A percentile compares a stretch with the other conserved stretches of the same genome.
Evolutionary conservation across 495 filamentous ascomycete genomes (phyloP).

Genomic region (Cercophora scortea): DNA sequence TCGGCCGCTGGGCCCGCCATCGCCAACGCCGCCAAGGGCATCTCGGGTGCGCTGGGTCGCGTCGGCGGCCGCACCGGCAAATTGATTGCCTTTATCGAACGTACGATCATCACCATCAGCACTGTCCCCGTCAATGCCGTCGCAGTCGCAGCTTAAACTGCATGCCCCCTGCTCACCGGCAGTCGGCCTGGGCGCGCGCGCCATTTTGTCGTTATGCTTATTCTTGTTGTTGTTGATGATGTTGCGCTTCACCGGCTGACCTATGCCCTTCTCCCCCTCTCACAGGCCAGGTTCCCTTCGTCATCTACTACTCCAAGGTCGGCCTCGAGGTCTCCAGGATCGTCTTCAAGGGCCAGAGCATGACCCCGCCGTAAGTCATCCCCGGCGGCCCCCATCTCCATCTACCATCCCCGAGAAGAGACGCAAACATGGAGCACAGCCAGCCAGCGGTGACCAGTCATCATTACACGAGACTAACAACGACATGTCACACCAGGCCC

Average conservation of each 20-base stretch:
- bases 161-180: not conserved
- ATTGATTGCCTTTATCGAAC: constrained; percentile 72
- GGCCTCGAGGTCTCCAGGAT: constrained; percentile 78
- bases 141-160: not conserved
- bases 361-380: constrained; percentile 81
- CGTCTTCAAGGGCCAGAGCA: constrained; percentile 81
- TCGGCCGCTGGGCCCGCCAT: constrained; percentile 73
- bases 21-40: constrained; percentile 56
- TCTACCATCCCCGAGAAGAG: not conserved
- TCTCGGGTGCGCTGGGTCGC: constrained; percentile 57
- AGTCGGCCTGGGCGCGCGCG: not conserved
- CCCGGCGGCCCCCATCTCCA: not conserved
- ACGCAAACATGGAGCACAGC: not conserved
- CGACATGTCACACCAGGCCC: constrained; percentile 46
- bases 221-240: not conserved
- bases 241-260: not conserved
- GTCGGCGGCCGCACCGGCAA: constrained; percentile 80
- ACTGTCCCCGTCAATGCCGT: not conserved
- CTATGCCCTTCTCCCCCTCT: constrained; percentile 5
- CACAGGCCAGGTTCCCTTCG: constrained; percentile 74
- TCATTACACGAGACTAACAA: not conserved
- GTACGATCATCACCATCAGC: constrained; percentile 50
- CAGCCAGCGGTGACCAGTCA: not conserved
- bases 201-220: too few relatives aligned
- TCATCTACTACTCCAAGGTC: constrained; percentile 86